phyloP scores from a whole-genome alignment of 352 stramenopile genomes.

The Phytophthora kernoviae region DNA sequence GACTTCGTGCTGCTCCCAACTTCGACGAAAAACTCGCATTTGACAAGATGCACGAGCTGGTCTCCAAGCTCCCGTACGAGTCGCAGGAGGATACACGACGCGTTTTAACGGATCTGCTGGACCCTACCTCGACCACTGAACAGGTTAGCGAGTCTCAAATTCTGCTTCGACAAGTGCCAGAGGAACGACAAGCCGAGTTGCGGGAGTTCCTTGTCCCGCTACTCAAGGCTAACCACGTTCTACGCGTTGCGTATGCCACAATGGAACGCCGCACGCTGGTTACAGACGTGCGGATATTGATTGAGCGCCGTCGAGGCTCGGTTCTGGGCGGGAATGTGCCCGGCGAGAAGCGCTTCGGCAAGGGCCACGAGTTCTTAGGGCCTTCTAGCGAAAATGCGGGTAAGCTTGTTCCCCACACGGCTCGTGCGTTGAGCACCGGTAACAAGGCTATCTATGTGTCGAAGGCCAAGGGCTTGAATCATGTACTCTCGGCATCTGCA shows the following conservation, averaged over 20 bases:
- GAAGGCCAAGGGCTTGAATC: conserved; percentile 42
- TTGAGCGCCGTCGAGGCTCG: conserved; percentile 70
- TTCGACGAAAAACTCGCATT: conserved; percentile 48
- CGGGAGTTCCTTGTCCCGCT: conserved; percentile 66
- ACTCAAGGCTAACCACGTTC: conserved; percentile 70
- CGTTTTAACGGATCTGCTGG: conserved; percentile 59
- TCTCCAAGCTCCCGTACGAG: conserved; percentile 74
- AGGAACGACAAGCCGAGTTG: conserved; percentile 61
- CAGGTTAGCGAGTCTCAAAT: conserved; percentile 72
- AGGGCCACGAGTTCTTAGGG: conserved; percentile 71
- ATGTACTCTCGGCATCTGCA: conserved; percentile 15
- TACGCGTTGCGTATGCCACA: conserved; percentile 74
- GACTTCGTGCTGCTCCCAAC: conserved; percentile 48
- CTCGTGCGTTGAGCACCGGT: conserved; percentile 49
- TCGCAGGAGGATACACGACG: conserved; percentile 64
- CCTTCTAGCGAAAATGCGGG: conserved; percentile 64
- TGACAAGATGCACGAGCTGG: conserved; percentile 45
- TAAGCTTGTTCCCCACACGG: conserved; percentile 75
- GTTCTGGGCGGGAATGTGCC: conserved; percentile 57
- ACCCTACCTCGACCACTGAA: conserved; percentile 42
- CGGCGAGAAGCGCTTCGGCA: conserved; percentile 67
- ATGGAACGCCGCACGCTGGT: conserved; percentile 76
- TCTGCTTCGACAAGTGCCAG: conserved; percentile 58
- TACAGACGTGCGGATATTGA: conserved; percentile 74
- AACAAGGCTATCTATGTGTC: conserved; percentile 77